Evolutionary conservation across 495 filamentous ascomycete genomes (phyloP), one percentile per base, ranked within the genome.

Genomic region (Bacidia rubella): DNA sequence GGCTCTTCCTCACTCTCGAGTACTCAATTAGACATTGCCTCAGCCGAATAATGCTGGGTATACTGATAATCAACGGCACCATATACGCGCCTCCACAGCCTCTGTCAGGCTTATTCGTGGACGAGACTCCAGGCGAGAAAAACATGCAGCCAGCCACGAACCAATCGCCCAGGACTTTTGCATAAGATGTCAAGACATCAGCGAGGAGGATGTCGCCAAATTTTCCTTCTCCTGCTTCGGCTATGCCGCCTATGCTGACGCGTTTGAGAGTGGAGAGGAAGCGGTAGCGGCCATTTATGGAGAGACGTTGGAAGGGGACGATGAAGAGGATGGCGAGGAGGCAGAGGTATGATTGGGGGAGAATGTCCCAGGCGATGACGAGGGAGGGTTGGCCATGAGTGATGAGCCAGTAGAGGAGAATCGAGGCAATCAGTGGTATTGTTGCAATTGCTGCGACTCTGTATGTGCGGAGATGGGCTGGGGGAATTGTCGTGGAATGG

Each of bases 191-290:
- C 54, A 98, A 68, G 29, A 84, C 90, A 74, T 98, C 92, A 7
- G 92, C 89, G n/a, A 97, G 74, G 39, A 98, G 69, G 51, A 97
- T 82, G 62, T 98, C 92, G 40, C 86, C 88, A 60, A 98, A 98
- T 61, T 90, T 93, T 35, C 86, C 86, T 68, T 89, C 80, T 47
- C 83, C 77, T 5, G 82, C 65, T 64, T 86, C 79, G 9, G 88
- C 86, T n/a, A 95, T 65, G 1, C 87, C 86, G 26, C 87, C 87
- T 42, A 92, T 70, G 56, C 73, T 75, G 42, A 95, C 77, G 26
- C 87, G 83, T 51, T 77, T 78, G 15, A 94, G 68, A 0, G 77
- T 85, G 9, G 73, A 60, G 42, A 93, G 77, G 41, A 95, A 81
- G 2, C 86, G 80, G 47, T 74, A 74, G 27, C 92, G 85, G 1